Percentiles rank a stretch among this genome's conserved stretches.
Evolutionary conservation across 2,329 filamentous ascomycete genomes (phyloP).

Genomic region (Ceratocystis eucalypticola): DNA sequence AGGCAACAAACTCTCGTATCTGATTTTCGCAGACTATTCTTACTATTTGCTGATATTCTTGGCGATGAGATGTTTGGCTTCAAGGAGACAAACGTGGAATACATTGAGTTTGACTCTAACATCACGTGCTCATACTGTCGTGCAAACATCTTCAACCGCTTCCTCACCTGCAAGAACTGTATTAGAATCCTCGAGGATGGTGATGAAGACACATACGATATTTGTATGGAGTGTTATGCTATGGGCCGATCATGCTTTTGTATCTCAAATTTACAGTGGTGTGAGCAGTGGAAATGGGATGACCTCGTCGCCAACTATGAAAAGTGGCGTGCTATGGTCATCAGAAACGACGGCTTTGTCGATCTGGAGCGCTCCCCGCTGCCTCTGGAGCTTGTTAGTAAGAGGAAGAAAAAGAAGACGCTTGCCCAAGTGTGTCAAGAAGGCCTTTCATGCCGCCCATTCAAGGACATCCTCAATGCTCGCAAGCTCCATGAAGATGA

Average conservation of each 20-base stretch:
- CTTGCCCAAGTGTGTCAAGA: constrained; percentile 90
- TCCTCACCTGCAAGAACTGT: constrained; percentile 82
- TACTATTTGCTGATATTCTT: constrained; percentile 63
- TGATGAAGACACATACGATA: constrained; percentile 75
- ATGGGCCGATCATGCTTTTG: constrained; percentile 92
- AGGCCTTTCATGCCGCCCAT: constrained; percentile 65
- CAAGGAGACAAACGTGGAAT: constrained; percentile 59
- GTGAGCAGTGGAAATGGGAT: constrained; percentile 82
- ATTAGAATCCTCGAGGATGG: constrained; percentile 51
- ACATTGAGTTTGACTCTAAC: constrained; percentile 72
- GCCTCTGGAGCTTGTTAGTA: constrained; percentile 56
- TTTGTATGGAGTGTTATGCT: constrained; percentile 97
- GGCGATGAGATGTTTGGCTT: constrained; percentile 74
- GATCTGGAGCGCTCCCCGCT: constrained; percentile 53
- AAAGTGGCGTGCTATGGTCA: constrained; percentile 64
- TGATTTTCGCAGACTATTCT: constrained; percentile 72
- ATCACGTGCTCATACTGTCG: constrained; percentile 93
- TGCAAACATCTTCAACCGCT: constrained; percentile 93
- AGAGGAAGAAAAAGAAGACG: constrained; percentile 57
- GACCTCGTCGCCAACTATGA: constrained; percentile 68
- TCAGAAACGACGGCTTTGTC: constrained; percentile 55
- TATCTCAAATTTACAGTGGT: constrained; percentile 74
- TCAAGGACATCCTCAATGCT: constrained; percentile 63
- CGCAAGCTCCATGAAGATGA: constrained; percentile 13
- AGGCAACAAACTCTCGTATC: constrained; percentile 55